Evolutionary conservation across 2,329 filamentous ascomycete species (phyloP).

Genomic region (Microdochium trichocladiopsis): DNA sequence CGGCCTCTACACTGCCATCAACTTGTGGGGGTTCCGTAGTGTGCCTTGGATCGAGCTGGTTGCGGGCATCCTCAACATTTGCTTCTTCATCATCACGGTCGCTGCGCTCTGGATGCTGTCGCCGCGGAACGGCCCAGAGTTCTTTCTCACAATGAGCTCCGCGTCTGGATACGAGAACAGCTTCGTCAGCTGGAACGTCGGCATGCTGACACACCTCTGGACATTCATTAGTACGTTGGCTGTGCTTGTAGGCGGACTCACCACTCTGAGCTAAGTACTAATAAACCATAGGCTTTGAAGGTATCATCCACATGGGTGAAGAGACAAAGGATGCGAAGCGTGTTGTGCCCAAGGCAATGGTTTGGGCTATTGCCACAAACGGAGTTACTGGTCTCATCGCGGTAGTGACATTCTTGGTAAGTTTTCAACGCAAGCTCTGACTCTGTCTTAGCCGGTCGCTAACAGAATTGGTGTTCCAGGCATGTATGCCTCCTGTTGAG

Average conservation of each 20-base stretch:
- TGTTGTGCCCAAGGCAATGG: conserved; percentile 2
- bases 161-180: conserved; percentile 4
- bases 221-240: conserved; percentile 5
- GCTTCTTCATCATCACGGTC: conserved; percentile 2
- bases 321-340: conserved; percentile 6
- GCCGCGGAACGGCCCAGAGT: conserved; percentile 1
- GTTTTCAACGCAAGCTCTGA: not conserved
- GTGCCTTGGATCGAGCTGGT: conserved; percentile 6
- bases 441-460: not conserved
- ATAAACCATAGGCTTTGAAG: conserved; percentile 2
- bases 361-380: conserved; percentile 5
- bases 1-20: conserved; percentile 1
- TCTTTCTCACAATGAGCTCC: conserved; percentile 1
- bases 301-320: conserved; percentile 6
- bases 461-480: not conserved
- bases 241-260: not conserved
- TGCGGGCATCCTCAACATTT: conserved; percentile 2
- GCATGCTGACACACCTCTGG: conserved; percentile 5
- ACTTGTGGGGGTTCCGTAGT: conserved; percentile 1
- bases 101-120: conserved; percentile 4
- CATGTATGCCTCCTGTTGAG: conserved; percentile 5
- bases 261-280: not conserved
- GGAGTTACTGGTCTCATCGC: conserved; percentile 2
- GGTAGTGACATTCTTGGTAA: not conserved
- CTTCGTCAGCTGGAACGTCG: conserved; percentile 3